These are phyloP conservation scores for Cutaneotrichosporon arboriforme DNA, from an alignment of 1,284 basidiomycete species.

Conservation along the genomic window DNA sequence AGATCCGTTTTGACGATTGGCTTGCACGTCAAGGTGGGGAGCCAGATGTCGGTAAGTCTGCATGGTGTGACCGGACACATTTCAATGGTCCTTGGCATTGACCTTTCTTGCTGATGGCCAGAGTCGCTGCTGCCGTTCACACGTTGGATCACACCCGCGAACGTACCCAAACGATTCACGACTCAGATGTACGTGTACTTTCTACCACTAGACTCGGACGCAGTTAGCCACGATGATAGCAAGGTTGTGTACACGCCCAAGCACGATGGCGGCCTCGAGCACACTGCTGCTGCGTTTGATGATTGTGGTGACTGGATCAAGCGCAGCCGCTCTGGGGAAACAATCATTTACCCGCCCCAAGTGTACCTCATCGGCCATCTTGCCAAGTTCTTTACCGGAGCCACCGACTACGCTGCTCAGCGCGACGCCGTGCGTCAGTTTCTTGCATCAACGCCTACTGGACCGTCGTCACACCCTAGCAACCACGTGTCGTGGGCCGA, in stretches of 20 bases:
- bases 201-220: constrained; percentile 6
- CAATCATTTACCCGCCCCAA: constrained; percentile 18
- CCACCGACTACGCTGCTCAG: constrained; percentile 10
- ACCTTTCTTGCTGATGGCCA: neutral
- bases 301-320: constrained; percentile 8
- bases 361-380: constrained; percentile 14
- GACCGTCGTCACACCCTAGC: neutral
- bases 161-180: constrained; percentile 17
- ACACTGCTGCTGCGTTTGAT: constrained; percentile 15
- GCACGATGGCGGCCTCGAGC: constrained; percentile 19
- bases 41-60: constrained; percentile 6
- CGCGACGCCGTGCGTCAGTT: constrained; percentile 3
- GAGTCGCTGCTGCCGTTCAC: constrained; percentile 17
- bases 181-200: constrained; percentile 23
- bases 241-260: constrained; percentile 6
- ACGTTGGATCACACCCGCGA: constrained; percentile 19
- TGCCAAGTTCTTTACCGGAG: constrained; percentile 2
- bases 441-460: constrained; percentile 2
- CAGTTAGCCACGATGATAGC: neutral
- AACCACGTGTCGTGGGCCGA: constrained; percentile 9
- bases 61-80: neutral
- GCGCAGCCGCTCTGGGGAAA: constrained; percentile 1
- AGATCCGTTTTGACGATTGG: constrained; percentile 15
- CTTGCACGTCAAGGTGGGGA: constrained; percentile 9
- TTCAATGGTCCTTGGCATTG: neutral